A percentile compares a stretch with the other conserved stretches of the same genome.
These are phyloP conservation scores for Lactarius akahatsu DNA, from an alignment of 768 basidiomycete genomes.

Conservation along the genomic window DNA sequence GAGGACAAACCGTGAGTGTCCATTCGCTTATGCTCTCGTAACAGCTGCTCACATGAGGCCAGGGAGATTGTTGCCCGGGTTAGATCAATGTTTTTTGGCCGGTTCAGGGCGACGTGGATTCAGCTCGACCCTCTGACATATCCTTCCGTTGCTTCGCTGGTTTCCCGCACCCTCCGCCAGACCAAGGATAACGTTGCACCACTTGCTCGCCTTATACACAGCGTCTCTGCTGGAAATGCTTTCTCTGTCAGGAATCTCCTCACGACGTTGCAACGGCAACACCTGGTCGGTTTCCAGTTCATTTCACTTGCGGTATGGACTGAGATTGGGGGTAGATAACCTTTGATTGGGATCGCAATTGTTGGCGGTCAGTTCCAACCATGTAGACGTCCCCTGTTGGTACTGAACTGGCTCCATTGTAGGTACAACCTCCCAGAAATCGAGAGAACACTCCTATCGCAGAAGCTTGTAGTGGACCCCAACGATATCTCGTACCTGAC, in stretches of 20 bases:
- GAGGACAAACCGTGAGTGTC: slow-evolving; percentile 48
- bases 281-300: slow-evolving; percentile 46
- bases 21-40: neutral
- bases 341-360: slow-evolving; percentile 63
- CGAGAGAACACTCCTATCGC: slow-evolving; percentile 52
- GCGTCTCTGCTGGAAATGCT: slow-evolving; percentile 64
- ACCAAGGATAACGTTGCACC: slow-evolving; percentile 53
- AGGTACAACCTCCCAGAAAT: slow-evolving; percentile 60
- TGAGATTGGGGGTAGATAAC: slow-evolving; percentile 45
- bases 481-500: slow-evolving; percentile 62
- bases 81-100: slow-evolving; percentile 54
- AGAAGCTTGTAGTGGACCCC: slow-evolving; percentile 53
- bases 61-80: slow-evolving; percentile 49
- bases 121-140: slow-evolving; percentile 58
- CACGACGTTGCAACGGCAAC: slow-evolving; percentile 60
- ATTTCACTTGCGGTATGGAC: slow-evolving; percentile 9
- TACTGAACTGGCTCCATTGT: neutral
- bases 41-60: neutral
- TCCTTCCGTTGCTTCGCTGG: slow-evolving; percentile 54
- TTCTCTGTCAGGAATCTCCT: slow-evolving; percentile 68
- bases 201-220: slow-evolving; percentile 55
- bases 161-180: slow-evolving; percentile 63
- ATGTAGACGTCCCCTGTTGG: neutral
- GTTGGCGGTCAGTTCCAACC: slow-evolving; percentile 55
- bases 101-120: slow-evolving; percentile 66